Base-by-base conservation (phyloP, 306 rosid genomes). In the Lablab purpureus region DNA sequence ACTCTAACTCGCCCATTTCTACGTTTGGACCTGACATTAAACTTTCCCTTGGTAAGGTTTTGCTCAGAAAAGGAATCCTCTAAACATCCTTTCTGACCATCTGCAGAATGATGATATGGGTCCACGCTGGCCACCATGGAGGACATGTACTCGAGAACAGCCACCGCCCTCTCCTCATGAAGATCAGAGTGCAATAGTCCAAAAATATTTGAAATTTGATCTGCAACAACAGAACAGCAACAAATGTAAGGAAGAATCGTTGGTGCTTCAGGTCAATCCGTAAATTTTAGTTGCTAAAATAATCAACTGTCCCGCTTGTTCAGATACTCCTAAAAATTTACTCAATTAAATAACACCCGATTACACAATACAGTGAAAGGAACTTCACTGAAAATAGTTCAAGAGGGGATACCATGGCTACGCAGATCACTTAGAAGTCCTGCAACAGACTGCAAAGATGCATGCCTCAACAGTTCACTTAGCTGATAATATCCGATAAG, bases 1-100 rank as follows among this genome's bases (percentile, higher is more conserved):
- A 81, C 92, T 88, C 89, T 88, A 75, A 94, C 97, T 45, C 97
- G 97, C 55, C 99, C 99, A 86, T 92, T 94, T 92, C 99, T 88
- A 58, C 95, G 97, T 81, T 94, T 94, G 82, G 74, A 86, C 67
- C 97, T 87, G 73, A 88, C 91, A 85, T 79, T 91, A 68, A 94
- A 84, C 82, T 87, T 94, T 62, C 97, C 97, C 56, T 85, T 87
- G 6, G 87, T 84, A 62, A 71, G 84, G 74, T 76, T 89, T 64
- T 67, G 85, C 75, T 87, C 89, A 8, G 74, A 80, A 62, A 79
- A 71, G 67, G 86, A 78, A 62, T 78, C 82, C 67, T 80, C 90
- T 75, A 63, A 45, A 81, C 63, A 78, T 37, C 82, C 66, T 73
- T 70, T 79, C 70, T 73, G 83, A 81, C 71, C 85, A 87, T 80